Conservation (phyloP, 306 rosid species). For the Vigna angularis region DNA sequence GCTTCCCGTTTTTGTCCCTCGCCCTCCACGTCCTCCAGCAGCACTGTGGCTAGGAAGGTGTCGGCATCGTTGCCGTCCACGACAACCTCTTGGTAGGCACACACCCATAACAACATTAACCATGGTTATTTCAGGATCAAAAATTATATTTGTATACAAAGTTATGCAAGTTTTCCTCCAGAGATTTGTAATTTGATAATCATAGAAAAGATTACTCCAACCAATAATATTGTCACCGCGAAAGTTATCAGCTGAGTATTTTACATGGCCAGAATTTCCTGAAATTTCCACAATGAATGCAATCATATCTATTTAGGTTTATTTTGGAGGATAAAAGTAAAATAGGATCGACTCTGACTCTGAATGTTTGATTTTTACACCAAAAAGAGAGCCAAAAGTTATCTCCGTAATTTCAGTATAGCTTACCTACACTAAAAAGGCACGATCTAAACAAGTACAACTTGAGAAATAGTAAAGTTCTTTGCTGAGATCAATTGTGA, state of each 20-base stretch:
- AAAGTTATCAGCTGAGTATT: no score
- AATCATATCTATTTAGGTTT: background rate
- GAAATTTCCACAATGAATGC: background rate
- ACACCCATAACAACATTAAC: background rate
- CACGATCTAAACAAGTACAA: conserved; percentile 30
- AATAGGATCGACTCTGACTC: background rate
- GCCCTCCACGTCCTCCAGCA: no score
- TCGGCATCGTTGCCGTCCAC: no score
- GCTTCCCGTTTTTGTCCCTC: no score
- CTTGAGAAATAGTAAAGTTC: background rate
- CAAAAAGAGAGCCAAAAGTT: background rate
- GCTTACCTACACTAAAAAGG: background rate
- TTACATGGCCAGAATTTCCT: background rate
- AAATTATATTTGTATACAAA: background rate
- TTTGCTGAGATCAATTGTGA: conserved; percentile 18
- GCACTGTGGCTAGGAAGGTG: no score
- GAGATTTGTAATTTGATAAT: no score
- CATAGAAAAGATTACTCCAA: no score
- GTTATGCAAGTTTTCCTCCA: background rate
- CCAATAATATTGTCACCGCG: no score
- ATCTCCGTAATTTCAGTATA: background rate
- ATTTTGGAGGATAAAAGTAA: background rate
- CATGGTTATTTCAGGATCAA: background rate
- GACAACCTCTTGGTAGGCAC: background rate
- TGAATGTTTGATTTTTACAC: conserved; percentile 6